Percentiles rank a stretch among this genome's conserved stretches.
phyloP scores from a whole-genome alignment of 2,329 filamentous ascomycete species.

The Lecanosticta acicola region DNA sequence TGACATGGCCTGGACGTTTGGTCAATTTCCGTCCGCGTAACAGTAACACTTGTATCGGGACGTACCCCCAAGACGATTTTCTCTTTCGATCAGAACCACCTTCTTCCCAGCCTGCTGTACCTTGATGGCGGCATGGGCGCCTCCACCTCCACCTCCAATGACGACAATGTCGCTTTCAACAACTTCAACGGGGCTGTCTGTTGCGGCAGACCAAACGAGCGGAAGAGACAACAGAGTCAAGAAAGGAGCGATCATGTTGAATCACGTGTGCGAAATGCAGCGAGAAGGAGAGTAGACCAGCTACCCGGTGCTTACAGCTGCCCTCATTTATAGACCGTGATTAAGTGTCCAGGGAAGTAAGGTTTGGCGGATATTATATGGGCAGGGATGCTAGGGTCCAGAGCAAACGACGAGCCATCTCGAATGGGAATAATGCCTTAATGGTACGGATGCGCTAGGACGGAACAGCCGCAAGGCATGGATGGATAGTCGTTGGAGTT shows the following conservation, averaged over 20 bases:
- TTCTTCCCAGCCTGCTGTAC: background rate
- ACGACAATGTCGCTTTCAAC: background rate
- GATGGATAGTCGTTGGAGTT: too few relatives aligned
- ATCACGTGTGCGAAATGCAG: background rate
- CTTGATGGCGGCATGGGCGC: background rate
- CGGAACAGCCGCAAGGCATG: too few relatives aligned
- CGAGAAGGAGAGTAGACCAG: background rate
- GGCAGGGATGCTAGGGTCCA: background rate
- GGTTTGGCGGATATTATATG: background rate
- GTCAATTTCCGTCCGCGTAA: background rate
- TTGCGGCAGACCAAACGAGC: background rate
- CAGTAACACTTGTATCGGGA: background rate
- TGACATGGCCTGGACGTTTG: background rate
- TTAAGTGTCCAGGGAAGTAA: background rate
- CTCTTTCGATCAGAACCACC: background rate
- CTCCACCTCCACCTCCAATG: background rate
- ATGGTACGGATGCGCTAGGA: too few relatives aligned
- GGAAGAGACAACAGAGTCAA: background rate
- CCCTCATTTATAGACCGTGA: background rate
- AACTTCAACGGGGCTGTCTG: background rate
- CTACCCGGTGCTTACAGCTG: too few relatives aligned
- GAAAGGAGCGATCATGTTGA: background rate
- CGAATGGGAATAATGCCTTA: background rate
- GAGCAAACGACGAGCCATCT: background rate
- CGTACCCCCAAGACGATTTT: background rate